These are phyloP conservation scores for Podila horticola DNA, from an alignment of 192 early-diverging fungal genomes.

Conservation along the genomic window DNA sequence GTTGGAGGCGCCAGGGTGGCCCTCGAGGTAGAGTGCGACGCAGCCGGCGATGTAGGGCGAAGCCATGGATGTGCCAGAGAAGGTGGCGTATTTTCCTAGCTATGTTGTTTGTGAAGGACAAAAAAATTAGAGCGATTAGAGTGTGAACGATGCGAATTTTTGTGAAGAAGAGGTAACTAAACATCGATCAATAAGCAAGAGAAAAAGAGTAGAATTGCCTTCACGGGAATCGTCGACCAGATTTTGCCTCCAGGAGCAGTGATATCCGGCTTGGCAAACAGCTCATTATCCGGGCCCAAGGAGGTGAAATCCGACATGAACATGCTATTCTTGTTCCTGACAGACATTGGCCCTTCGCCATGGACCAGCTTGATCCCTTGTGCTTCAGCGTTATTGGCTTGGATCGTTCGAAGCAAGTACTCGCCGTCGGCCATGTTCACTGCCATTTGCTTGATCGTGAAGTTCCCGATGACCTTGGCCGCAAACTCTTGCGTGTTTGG, in stretches of 20 bases:
- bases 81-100: slow-evolving; percentile 3
- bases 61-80: slow-evolving; percentile 72
- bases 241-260: slow-evolving; percentile 66
- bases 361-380: slow-evolving; percentile 41
- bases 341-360: slow-evolving; percentile 47
- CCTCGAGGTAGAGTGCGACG: slow-evolving; percentile 26
- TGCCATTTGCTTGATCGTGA: slow-evolving; percentile 32
- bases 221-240: slow-evolving; percentile 61
- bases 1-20: background rate
- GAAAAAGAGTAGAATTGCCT: too few relatives aligned
- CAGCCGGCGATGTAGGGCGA: slow-evolving; percentile 58
- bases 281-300: slow-evolving; percentile 70
- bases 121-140: slow-evolving; percentile 12
- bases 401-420: slow-evolving; percentile 53
- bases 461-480: slow-evolving; percentile 41
- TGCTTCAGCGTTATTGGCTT: background rate
- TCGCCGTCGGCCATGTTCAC: slow-evolving; percentile 60
- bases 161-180: too few relatives aligned
- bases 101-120: background rate
- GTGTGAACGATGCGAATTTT: slow-evolving; percentile 37
- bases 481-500: background rate
- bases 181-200: too few relatives aligned
- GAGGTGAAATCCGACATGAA: slow-evolving; percentile 76
- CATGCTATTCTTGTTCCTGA: slow-evolving; percentile 54
- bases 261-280: slow-evolving; percentile 67